These are phyloP conservation scores for Lobosporangium transversale DNA, from an alignment of 192 early-diverging fungal species.

Conservation along the genomic window DNA sequence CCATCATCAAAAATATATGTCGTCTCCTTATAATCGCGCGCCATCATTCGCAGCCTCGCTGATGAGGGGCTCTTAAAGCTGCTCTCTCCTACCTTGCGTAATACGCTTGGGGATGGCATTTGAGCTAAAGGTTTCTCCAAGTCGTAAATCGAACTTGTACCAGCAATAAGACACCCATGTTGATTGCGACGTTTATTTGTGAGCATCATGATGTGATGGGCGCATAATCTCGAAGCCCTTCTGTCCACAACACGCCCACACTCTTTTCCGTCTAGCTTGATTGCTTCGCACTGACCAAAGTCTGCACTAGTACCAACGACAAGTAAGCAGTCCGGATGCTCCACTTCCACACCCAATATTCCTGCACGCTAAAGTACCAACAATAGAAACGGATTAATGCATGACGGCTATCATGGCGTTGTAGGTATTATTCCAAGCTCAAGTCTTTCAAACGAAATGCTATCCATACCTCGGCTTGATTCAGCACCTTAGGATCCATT, in stretches of 20 bases:
- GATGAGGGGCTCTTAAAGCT: not conserved
- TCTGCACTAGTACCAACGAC: constrained; percentile 25
- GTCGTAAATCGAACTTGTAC: constrained; percentile 47
- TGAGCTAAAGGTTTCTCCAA: constrained; percentile 14
- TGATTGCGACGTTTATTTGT: constrained; percentile 44
- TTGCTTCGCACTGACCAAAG: constrained; percentile 34
- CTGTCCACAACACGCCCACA: constrained; percentile 30
- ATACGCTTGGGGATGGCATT: not conserved
- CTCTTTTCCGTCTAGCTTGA: constrained; percentile 32
- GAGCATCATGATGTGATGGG: constrained; percentile 44
- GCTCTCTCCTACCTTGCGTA: not conserved
- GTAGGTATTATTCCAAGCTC: no score
- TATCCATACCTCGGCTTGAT: constrained; percentile 34
- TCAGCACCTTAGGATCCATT: constrained; percentile 36
- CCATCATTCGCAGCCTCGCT: constrained; percentile 7
- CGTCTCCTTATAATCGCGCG: constrained; percentile 10
- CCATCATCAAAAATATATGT: constrained; percentile 48
- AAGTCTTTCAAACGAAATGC: not conserved
- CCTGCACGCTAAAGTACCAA: constrained; percentile 22
- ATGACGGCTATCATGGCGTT: no score
- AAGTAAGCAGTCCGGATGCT: constrained; percentile 28
- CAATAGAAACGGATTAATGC: not conserved
- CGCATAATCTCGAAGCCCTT: constrained; percentile 33
- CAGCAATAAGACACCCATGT: constrained; percentile 36
- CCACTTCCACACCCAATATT: constrained; percentile 30